Evolutionary conservation across 345 rosid species (phyloP).

Genomic region (Hibiscus tridactylites): DNA sequence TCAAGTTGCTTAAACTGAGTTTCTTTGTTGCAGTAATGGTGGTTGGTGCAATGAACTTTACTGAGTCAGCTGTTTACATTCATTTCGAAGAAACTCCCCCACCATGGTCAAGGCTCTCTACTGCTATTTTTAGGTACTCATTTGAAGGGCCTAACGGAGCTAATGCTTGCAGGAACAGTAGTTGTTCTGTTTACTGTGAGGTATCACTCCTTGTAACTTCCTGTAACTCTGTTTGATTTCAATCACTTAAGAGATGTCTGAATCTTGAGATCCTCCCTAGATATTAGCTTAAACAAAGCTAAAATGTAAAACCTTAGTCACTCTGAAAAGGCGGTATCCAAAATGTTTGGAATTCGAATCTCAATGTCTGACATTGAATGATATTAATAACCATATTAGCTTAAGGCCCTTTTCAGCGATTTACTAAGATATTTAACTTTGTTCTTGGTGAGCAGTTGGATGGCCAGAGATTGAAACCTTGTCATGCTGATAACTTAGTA

Average conservation of each 20-base stretch:
- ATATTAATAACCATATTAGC: not conserved
- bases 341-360: not conserved
- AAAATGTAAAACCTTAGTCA: too few species aligned
- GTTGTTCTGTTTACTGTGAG: conserved; percentile 33
- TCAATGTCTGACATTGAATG: too few species aligned
- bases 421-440: conserved; percentile 6
- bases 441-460: conserved; percentile 32
- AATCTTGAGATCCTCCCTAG: not conserved
- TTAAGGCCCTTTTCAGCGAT: not conserved
- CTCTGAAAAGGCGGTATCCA: too few species aligned
- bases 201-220: conserved; percentile 11
- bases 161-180: conserved; percentile 26
- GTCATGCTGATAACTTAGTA: conserved; percentile 21
- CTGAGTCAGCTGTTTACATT: conserved; percentile 24
- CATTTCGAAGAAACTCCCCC: conserved; percentile 32
- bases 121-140: conserved; percentile 35
- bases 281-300: not conserved
- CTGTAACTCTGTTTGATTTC: not conserved
- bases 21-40: conserved; percentile 16
- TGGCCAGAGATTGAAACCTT: conserved; percentile 28
- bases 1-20: conserved; percentile 14
- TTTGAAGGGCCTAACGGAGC: conserved; percentile 23
- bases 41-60: conserved; percentile 19
- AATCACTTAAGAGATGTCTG: not conserved
- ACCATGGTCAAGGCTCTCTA: conserved; percentile 26